Conservation (phyloP, 805 yeast species). For the Saturnispora sekii region DNA sequence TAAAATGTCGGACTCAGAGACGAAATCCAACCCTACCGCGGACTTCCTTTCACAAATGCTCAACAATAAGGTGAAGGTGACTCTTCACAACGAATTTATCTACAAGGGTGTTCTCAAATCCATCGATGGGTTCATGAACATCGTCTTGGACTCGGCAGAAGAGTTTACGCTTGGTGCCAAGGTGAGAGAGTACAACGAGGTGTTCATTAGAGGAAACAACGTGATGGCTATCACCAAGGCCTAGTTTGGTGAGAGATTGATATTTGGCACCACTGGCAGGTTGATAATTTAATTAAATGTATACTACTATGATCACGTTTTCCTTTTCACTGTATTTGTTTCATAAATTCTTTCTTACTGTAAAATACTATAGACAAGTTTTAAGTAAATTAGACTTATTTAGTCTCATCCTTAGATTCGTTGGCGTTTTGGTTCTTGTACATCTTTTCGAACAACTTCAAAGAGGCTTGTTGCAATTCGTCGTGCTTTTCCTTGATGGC, state of each 20-base stretch:
- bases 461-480: slow-evolving; percentile 63
- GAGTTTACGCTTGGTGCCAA: slow-evolving; percentile 49
- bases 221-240: slow-evolving; percentile 39
- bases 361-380: slow-evolving; percentile 5
- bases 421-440: slow-evolving; percentile 30
- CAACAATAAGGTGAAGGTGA: slow-evolving; percentile 73
- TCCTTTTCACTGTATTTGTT: not conserved
- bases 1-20: not conserved
- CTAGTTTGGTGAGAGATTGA: not conserved
- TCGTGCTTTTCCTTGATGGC: slow-evolving; percentile 65
- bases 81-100: slow-evolving; percentile 78
- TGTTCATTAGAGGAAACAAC: slow-evolving; percentile 79
- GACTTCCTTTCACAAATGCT: slow-evolving; percentile 67
- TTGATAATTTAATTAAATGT: not conserved
- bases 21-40: slow-evolving; percentile 5
- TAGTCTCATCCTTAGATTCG: slow-evolving; percentile 14
- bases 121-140: slow-evolving; percentile 95
- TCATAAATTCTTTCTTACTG: slow-evolving; percentile 1
- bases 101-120: slow-evolving; percentile 62
- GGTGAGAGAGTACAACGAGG: slow-evolving; percentile 55
- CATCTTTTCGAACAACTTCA: slow-evolving; percentile 69
- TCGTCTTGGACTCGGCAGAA: slow-evolving; percentile 69
- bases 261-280: not conserved
- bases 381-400: slow-evolving; percentile 1
- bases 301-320: too few relatives aligned